phyloP scores from a whole-genome alignment of 768 basidiomycete species.

The Rhodosporidiobolus odoratus region DNA sequence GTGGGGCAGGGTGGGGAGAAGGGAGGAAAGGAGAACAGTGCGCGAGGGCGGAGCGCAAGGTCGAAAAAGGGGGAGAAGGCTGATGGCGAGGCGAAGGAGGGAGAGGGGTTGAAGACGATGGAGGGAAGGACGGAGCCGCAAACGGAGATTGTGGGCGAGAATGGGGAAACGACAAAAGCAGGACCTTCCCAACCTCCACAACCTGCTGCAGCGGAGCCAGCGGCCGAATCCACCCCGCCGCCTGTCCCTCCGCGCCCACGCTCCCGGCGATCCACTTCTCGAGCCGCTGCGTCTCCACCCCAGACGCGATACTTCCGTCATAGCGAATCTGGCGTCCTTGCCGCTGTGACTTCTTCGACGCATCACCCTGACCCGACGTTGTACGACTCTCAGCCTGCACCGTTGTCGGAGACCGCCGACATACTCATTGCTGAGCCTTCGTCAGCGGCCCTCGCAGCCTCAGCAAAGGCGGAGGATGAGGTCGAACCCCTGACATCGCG shows the following conservation, averaged over 20 bases:
- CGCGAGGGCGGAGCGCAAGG: too few relatives aligned
- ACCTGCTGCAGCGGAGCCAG: too few relatives aligned
- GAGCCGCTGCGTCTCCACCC: too few relatives aligned
- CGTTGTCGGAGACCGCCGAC: not conserved
- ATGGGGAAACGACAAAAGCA: not conserved
- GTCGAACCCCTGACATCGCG: not conserved
- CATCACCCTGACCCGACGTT: conserved; percentile 7
- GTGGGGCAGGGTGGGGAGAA: not conserved
- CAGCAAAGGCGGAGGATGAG: not conserved
- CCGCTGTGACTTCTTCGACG: not conserved
- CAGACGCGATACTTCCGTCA: not conserved
- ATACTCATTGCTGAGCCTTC: too few relatives aligned
- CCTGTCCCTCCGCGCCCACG: too few relatives aligned
- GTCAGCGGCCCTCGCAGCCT: too few relatives aligned
- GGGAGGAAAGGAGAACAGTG: not conserved
- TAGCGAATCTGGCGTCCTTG: not conserved
- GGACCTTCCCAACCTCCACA: too few relatives aligned
- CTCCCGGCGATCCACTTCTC: too few relatives aligned
- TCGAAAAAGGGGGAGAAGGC: not conserved
- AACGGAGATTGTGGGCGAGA: too few relatives aligned
- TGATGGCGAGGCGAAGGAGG: not conserved
- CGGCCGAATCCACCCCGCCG: not conserved
- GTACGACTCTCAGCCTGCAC: conserved; percentile 2
- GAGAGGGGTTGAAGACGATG: not conserved
- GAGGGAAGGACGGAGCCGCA: not conserved